A percentile compares a stretch with the other conserved stretches of the same genome.
These are phyloP conservation scores for Lactifluus piperatus DNA, from an alignment of 768 basidiomycete genomes.

Conservation along the genomic window DNA sequence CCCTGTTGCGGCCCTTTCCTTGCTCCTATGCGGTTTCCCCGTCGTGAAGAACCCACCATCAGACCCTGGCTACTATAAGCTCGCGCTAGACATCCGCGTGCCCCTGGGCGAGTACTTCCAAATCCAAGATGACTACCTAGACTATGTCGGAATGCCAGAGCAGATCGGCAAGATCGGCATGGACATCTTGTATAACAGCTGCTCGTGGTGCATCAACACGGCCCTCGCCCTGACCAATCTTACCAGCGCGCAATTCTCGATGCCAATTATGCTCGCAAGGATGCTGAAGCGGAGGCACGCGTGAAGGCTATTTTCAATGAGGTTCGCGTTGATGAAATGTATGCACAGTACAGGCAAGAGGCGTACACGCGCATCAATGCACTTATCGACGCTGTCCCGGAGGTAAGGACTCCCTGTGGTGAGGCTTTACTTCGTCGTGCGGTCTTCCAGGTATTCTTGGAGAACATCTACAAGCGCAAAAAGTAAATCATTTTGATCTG, in stretches of 20 bases:
- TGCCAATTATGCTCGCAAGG: conserved; percentile 56
- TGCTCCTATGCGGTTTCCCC: conserved; percentile 67
- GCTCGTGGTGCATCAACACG: conserved; percentile 91
- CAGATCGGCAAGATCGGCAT: conserved; percentile 99
- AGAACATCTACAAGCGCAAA: too few relatives aligned
- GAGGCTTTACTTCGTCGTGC: conserved; percentile 42
- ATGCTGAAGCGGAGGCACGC: conserved; percentile 44
- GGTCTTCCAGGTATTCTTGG: conserved; percentile 79
- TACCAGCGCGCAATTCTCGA: conserved; percentile 55
- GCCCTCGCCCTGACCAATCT: conserved; percentile 49
- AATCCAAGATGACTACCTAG: conserved; percentile 97
- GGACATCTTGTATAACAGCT: conserved; percentile 98
- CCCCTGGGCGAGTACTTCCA: conserved; percentile 94
- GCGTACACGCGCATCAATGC: conserved; percentile 47
- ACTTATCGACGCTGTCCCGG: conserved; percentile 70
- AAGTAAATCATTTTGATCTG: too few relatives aligned
- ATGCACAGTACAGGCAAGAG: conserved; percentile 62
- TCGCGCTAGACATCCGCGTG: conserved; percentile 73
- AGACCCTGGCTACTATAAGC: conserved; percentile 54
- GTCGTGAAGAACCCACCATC: conserved; percentile 35
- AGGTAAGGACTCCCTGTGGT: conserved; percentile 30
- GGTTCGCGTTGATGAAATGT: conserved; percentile 50
- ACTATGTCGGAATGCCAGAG: conserved; percentile 85
- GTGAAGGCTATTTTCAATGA: conserved; percentile 69
- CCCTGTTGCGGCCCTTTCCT: conserved; percentile 91